Evolutionary conservation across 495 filamentous ascomycete genomes (phyloP), one percentile per base, ranked within the genome.

Genomic region (Lophium mytilinum): DNA sequence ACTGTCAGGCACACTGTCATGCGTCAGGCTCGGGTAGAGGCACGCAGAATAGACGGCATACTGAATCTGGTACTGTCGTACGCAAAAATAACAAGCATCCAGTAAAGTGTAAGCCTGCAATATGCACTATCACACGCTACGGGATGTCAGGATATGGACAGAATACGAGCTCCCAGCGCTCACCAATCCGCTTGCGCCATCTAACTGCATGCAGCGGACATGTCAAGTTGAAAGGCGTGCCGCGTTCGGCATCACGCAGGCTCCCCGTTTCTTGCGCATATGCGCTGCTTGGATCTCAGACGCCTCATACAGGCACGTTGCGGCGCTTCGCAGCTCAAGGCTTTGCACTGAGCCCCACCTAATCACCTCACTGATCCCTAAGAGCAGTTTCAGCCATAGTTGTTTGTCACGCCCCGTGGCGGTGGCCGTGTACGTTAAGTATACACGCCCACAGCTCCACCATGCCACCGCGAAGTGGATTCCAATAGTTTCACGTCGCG

Each of bases 361-460:
- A 40, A 48, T 40, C 52, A 41, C 37, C 24, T 15, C 37, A 45
- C 10, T n/a, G 19, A 42, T 51, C 50, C 50, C 58, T 60, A 66
- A 61, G 15, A 59, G 63, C 40, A 66, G 49, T 48, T 60, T 57
- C 49, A 64, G 62, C 57, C 62, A 48, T 46, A 43, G 36, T 3
- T 46, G 57, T 62, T 61, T 52, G 47, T 59, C 35, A 66, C 46
- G 40, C 45, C 33, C 24, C 56, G 52, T 52, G 37, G 40, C 41
- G 11, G 49, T 24, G 30, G 50, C 58, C 56, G 58, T 61, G 54
- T 65, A 65, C 49, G 58, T 60, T 55, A 61, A 61, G 58, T 61
- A 43, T 57, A 65, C 58, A 61, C 62, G 62, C 57, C 56, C 42
- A 50, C 34, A 3, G 33, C 18, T 11, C 49, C 49, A 52, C 39